Conservation (phyloP, 805 yeast genomes). For the Henningerozyma blattae region DNA sequence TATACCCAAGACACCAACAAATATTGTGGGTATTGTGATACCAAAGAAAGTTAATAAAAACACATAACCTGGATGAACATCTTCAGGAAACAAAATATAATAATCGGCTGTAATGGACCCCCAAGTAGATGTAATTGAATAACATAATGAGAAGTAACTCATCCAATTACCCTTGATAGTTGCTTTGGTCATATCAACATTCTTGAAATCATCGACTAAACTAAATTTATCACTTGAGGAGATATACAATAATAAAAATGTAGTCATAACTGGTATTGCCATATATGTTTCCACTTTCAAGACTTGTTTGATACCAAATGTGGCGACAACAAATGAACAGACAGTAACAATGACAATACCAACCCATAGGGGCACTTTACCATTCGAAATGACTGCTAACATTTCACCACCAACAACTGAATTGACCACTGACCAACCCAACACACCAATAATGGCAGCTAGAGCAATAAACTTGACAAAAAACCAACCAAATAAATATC, state of each 20-base stretch:
- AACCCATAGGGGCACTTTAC: conserved; percentile 53
- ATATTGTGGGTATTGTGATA: conserved; percentile 56
- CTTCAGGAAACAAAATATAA: conserved; percentile 69
- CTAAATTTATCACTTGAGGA: conserved; percentile 39
- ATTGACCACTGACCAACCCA: conserved; percentile 94
- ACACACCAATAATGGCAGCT: conserved; percentile 58
- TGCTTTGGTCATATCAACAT: conserved; percentile 17
- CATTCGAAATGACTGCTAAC: conserved; percentile 51
- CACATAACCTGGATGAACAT: conserved; percentile 41
- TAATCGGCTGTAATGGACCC: conserved; percentile 80
- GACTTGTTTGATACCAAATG: conserved; percentile 68
- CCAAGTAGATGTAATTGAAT: conserved; percentile 81
- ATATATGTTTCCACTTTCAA: conserved; percentile 55
- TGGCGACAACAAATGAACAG: conserved; percentile 52
- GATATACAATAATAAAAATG: conserved; percentile 58
- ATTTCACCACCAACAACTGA: conserved; percentile 84
- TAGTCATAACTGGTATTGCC: conserved; percentile 55
- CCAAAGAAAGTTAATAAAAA: conserved; percentile 55
- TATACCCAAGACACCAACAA: conserved; percentile 66
- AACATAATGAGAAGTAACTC: conserved; percentile 59
- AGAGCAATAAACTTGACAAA: conserved; percentile 65
- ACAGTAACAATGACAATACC: conserved; percentile 65
- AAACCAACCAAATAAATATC: conserved; percentile 80
- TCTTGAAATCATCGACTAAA: conserved; percentile 22
- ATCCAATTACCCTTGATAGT: conserved; percentile 58